Conservation (phyloP, 768 basidiomycete genomes). For the Leccinum uliginosum region DNA sequence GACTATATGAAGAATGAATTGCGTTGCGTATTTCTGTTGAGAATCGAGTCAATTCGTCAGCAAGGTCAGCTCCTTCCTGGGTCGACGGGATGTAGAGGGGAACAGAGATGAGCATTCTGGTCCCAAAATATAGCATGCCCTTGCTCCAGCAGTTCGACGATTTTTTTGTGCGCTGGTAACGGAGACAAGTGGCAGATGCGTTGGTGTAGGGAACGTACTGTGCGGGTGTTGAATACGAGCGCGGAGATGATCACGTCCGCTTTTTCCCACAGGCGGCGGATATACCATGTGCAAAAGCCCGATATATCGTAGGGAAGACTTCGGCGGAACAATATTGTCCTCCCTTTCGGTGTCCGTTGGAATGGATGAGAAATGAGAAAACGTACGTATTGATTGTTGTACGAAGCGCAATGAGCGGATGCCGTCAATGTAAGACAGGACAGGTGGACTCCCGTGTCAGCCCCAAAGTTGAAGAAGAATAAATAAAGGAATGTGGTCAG, state of each 20-base stretch:
- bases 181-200: no score
- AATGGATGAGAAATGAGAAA: background rate
- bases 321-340: conserved; percentile 58
- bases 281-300: conserved; percentile 70
- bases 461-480: conserved; percentile 84
- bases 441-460: conserved; percentile 48
- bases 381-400: conserved; percentile 37
- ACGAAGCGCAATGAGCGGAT: conserved; percentile 2
- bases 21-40: no score
- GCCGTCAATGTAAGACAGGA: background rate
- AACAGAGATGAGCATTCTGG: no score
- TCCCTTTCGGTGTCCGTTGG: background rate
- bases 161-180: no score
- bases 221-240: conserved; percentile 65
- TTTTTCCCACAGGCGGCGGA: conserved; percentile 72
- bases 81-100: no score
- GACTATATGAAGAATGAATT: no score
- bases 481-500: conserved; percentile 17
- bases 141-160: no score
- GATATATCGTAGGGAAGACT: conserved; percentile 74
- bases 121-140: no score
- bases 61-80: no score
- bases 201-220: no score
- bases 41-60: no score
- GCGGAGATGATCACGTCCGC: conserved; percentile 75